Conservation (phyloP, 1,139 yeast species). For the Pichia sp. region DNA sequence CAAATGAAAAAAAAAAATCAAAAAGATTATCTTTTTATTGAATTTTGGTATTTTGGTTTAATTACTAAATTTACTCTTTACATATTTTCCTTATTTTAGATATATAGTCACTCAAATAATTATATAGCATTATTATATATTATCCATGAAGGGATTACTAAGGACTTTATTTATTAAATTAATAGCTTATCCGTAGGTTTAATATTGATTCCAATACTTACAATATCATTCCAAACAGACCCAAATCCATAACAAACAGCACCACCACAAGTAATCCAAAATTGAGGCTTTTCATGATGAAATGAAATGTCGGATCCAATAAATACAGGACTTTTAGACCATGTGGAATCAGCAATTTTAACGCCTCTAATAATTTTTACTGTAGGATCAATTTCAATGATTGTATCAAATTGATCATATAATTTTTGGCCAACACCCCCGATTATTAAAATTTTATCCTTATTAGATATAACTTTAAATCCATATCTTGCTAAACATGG, state of each 20-base stretch:
- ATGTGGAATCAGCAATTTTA: conserved; percentile 31
- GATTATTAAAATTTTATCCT: conserved; percentile 36
- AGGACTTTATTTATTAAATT: background rate
- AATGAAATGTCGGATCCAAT: conserved; percentile 50
- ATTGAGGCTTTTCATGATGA: conserved; percentile 13
- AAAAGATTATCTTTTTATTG: too few species aligned
- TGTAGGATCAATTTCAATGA: conserved; percentile 34
- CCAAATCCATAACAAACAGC: conserved; percentile 86
- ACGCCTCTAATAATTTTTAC: conserved; percentile 25
- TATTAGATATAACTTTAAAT: conserved; percentile 31
- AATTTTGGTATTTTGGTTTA: too few species aligned
- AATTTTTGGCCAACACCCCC: conserved; percentile 53
- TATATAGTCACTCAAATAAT: background rate
- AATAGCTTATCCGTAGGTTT: background rate
- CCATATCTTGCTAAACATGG: conserved; percentile 43
- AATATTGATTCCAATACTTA: conserved; percentile 2
- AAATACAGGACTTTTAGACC: conserved; percentile 46
- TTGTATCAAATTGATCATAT: conserved; percentile 34
- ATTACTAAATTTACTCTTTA: too few species aligned
- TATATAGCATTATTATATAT: background rate
- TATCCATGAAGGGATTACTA: conserved; percentile 14
- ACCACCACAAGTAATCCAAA: conserved; percentile 56
- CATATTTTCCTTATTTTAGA: background rate
- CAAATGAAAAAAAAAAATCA: too few species aligned
- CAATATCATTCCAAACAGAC: conserved; percentile 47